Percentiles rank a stretch among this genome's conserved stretches.
Conservation (phyloP, 163 green algal genomes). For the Prototheca wickerhamii region DNA sequence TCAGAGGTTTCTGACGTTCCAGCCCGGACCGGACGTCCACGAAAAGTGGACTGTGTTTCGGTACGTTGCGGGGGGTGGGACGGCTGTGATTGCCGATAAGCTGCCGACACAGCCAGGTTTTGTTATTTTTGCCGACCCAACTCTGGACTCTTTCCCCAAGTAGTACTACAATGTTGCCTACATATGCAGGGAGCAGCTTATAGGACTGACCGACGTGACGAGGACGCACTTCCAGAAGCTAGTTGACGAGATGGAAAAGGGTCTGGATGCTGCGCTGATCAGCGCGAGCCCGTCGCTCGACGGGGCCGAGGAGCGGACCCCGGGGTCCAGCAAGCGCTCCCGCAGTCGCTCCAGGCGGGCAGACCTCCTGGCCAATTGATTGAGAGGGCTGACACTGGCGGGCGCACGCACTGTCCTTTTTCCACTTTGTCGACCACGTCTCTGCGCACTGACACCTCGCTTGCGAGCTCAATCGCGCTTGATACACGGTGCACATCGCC, state of each 20-base stretch:
- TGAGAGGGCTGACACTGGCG: no score
- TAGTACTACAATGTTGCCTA: neutral
- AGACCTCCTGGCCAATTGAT: no score
- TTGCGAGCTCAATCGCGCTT: no score
- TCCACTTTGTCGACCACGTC: no score
- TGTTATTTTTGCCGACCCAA: neutral
- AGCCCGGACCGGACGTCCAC: neutral
- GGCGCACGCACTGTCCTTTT: neutral
- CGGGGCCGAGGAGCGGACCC: no score
- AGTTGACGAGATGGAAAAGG: slow-evolving; percentile 8
- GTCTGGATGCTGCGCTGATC: neutral
- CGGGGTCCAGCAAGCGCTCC: no score
- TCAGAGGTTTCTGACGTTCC: neutral
- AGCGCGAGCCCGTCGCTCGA: no score
- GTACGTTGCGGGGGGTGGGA: neutral
- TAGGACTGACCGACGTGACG: slow-evolving; percentile 77
- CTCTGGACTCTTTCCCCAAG: neutral
- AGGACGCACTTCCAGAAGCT: slow-evolving; percentile 78
- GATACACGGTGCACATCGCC: neutral
- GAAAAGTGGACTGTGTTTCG: slow-evolving; percentile 4
- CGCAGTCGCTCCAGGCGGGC: no score
- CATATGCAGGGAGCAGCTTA: slow-evolving; percentile 65
- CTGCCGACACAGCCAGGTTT: no score
- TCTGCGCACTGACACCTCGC: no score
- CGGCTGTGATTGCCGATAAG: neutral